These are phyloP conservation scores for Setaria italica DNA, from an alignment of 202 grass and related monocot genomes.

Conservation along the genomic window DNA sequence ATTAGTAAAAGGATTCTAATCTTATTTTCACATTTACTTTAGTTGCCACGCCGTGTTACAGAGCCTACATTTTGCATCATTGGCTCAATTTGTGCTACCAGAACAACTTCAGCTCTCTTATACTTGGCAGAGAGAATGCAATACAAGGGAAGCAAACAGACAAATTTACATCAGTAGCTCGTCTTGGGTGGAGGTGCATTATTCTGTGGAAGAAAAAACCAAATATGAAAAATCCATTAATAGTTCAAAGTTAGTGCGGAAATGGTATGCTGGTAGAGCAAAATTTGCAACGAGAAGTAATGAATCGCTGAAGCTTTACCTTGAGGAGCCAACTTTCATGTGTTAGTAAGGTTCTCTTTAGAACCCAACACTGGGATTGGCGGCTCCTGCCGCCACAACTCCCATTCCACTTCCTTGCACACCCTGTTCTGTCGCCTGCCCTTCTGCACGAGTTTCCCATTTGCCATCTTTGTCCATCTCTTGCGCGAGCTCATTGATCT, in stretches of 20 bases:
- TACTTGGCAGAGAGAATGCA: neutral
- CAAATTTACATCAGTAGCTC: conserved; percentile 10
- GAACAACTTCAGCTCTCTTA: neutral
- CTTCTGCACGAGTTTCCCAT: conserved; percentile 40
- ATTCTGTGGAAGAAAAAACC: neutral
- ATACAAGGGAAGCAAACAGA: neutral
- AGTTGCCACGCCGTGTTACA: neutral
- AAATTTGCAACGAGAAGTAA: neutral
- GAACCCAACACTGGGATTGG: conserved; percentile 70
- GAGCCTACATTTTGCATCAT: neutral
- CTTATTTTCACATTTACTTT: neutral
- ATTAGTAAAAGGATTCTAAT: neutral
- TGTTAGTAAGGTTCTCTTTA: conserved; percentile 35
- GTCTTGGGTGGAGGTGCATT: neutral
- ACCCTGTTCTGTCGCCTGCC: conserved; percentile 16
- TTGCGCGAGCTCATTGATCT: conserved; percentile 85
- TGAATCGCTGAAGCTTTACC: neutral
- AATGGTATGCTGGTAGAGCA: neutral
- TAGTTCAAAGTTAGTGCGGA: neutral
- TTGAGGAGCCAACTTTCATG: neutral
- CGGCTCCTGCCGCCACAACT: conserved; percentile 71
- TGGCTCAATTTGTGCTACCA: neutral
- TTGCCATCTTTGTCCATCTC: conserved; percentile 65
- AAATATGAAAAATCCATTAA: neutral
- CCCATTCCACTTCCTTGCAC: conserved; percentile 74